A percentile compares a stretch with the other conserved stretches of the same genome.
Evolutionary conservation across 2,329 filamentous ascomycete genomes (phyloP).

Genomic region (Diaporthe sp.): DNA sequence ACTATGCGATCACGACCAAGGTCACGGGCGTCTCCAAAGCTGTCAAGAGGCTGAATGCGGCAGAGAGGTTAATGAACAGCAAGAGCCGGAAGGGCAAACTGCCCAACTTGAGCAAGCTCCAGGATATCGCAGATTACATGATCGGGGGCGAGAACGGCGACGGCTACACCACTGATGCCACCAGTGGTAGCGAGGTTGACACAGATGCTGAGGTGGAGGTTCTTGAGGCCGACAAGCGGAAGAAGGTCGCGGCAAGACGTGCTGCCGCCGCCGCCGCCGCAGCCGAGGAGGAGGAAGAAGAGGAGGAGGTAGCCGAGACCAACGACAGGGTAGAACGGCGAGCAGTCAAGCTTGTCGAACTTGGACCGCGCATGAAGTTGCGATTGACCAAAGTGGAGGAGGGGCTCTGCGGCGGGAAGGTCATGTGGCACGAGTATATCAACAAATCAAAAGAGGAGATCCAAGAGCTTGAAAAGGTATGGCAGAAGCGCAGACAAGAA

Average conservation of each 20-base stretch:
- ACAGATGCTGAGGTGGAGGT: constrained; percentile 97
- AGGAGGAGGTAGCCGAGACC: constrained; percentile 52
- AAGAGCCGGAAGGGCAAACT: constrained; percentile 78
- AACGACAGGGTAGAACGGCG: constrained; percentile 80
- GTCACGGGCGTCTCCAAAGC: constrained; percentile 87
- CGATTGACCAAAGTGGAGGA: constrained; percentile 97
- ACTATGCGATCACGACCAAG: constrained; percentile 96
- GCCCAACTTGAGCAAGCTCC: constrained; percentile 90
- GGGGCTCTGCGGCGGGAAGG: constrained; percentile 87
- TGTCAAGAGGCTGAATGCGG: constrained; percentile 85
- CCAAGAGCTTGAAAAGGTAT: constrained; percentile 83
- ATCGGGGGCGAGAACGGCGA: constrained; percentile 82
- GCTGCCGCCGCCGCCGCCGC: constrained; percentile 59
- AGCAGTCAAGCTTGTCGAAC: constrained; percentile 91
- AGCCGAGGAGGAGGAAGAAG: constrained; percentile 62
- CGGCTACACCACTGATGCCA: constrained; percentile 88
- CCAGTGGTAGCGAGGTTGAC: constrained; percentile 91
- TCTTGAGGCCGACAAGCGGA: constrained; percentile 74
- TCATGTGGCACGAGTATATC: constrained; percentile 98
- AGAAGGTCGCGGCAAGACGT: constrained; percentile 67
- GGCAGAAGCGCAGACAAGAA: constrained; percentile 82
- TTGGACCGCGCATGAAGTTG: constrained; percentile 90
- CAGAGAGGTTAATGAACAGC: constrained; percentile 80
- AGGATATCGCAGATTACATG: constrained; percentile 96
- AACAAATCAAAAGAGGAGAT: constrained; percentile 86